These are phyloP conservation scores for Xerophyta viscosa DNA, from an alignment of 106 monocot species.

Conservation along the genomic window DNA sequence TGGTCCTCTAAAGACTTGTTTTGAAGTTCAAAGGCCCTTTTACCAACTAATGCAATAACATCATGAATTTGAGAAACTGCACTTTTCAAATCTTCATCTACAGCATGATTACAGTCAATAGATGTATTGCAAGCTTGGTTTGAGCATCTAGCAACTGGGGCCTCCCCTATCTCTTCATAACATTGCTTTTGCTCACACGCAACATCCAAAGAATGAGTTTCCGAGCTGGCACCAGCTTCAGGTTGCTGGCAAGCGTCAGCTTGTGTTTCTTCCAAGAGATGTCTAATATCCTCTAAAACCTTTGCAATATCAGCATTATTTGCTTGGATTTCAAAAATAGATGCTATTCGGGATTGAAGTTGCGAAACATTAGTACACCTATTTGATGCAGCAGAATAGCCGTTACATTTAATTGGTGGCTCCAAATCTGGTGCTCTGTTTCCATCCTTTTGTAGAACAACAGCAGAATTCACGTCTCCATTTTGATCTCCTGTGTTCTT, in stretches of 20 bases:
- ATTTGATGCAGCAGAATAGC: neutral
- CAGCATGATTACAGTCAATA: slow-evolving; percentile 8
- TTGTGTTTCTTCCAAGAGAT: slow-evolving; percentile 39
- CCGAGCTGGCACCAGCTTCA: slow-evolving; percentile 8
- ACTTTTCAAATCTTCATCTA: slow-evolving; percentile 36
- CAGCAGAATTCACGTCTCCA: slow-evolving; percentile 3
- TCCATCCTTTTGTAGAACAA: slow-evolving; percentile 27
- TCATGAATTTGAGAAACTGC: slow-evolving; percentile 25
- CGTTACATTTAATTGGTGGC: neutral
- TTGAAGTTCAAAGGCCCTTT: slow-evolving; percentile 6
- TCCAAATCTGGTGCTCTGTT: slow-evolving; percentile 12
- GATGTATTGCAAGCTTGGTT: slow-evolving; percentile 6
- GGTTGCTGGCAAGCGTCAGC: slow-evolving; percentile 27
- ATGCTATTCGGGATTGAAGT: slow-evolving; percentile 38
- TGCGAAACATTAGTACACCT: slow-evolving; percentile 18
- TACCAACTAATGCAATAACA: neutral
- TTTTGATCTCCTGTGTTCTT: slow-evolving; percentile 23
- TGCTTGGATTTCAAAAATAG: slow-evolving; percentile 32
- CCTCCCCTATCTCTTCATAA: slow-evolving; percentile 11
- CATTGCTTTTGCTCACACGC: slow-evolving; percentile 8
- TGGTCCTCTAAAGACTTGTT: neutral
- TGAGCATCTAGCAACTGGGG: slow-evolving; percentile 5
- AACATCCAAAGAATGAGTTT: slow-evolving; percentile 10
- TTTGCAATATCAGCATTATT: slow-evolving; percentile 26
- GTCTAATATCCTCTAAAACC: slow-evolving; percentile 45